Conservation (phyloP, 257 asterid species). For the Solanum ahanhuiri region DNA sequence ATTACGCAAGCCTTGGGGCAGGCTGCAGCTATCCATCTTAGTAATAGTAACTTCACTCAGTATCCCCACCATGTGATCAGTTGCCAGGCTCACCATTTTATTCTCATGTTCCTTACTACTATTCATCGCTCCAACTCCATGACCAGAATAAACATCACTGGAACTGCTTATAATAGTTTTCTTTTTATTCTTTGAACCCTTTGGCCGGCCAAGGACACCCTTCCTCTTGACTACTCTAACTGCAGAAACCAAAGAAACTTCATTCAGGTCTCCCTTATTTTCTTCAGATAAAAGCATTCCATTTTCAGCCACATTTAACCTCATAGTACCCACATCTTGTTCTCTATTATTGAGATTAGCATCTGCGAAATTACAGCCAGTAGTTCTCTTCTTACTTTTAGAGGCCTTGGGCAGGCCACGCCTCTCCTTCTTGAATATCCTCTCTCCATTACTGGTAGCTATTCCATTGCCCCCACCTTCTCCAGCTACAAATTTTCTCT, state of each 20-base stretch:
- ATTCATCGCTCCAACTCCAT: not conserved
- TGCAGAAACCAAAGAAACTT: not conserved
- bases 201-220: constrained; percentile 9
- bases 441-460: not conserved
- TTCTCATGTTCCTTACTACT: not conserved
- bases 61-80: not conserved
- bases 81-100: not conserved
- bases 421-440: not conserved
- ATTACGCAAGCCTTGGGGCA: not conserved
- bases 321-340: not conserved
- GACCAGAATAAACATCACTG: not conserved
- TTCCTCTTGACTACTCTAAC: constrained; percentile 1
- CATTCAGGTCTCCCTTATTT: not conserved
- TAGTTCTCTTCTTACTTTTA: constrained; percentile 4
- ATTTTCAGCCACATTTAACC: not conserved
- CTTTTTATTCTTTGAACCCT: constrained; percentile 7
- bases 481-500: not conserved
- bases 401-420: constrained; percentile 6
- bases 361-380: not conserved
- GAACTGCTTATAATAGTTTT: not conserved
- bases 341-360: not conserved
- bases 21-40: not conserved
- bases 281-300: not conserved
- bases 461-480: not conserved
- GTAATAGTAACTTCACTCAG: not conserved